phyloP scores from a whole-genome alignment of 2,329 filamentous ascomycete species.

The Neonectria punicea region DNA sequence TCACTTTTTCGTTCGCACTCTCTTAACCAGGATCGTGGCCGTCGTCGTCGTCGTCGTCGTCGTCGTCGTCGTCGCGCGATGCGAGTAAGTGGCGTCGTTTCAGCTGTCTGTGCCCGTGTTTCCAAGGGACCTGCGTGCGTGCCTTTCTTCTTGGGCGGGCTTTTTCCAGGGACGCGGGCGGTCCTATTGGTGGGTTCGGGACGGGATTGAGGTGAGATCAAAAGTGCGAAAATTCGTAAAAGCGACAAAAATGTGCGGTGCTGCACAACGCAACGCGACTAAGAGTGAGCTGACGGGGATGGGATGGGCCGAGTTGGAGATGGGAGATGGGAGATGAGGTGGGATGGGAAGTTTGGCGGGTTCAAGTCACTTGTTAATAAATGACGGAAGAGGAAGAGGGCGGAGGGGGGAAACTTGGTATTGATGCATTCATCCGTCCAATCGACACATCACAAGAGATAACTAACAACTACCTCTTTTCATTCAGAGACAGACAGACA shows the following conservation, averaged over 20 bases:
- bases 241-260: too few species aligned
- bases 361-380: background rate
- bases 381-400: background rate
- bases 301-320: background rate
- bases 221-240: background rate
- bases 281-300: background rate
- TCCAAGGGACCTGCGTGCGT: background rate
- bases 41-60: background rate
- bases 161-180: background rate
- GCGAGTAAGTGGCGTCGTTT: background rate
- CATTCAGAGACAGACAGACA: too few species aligned
- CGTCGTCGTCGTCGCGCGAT: background rate
- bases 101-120: background rate
- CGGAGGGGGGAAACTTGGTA: background rate
- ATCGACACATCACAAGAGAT: background rate
- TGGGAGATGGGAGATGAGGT: background rate
- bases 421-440: slow-evolving; percentile 5
- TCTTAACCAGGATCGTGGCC: too few species aligned
- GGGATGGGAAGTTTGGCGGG: background rate
- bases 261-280: background rate
- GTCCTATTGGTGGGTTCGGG: background rate
- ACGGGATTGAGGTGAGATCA: background rate
- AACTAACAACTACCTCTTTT: too few species aligned
- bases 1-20: too few species aligned
- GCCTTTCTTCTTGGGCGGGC: background rate